Percentiles rank a stretch among this genome's conserved stretches.
phyloP scores from a whole-genome alignment of 2,329 filamentous ascomycete species.

The Cladorrhinum sp. region DNA sequence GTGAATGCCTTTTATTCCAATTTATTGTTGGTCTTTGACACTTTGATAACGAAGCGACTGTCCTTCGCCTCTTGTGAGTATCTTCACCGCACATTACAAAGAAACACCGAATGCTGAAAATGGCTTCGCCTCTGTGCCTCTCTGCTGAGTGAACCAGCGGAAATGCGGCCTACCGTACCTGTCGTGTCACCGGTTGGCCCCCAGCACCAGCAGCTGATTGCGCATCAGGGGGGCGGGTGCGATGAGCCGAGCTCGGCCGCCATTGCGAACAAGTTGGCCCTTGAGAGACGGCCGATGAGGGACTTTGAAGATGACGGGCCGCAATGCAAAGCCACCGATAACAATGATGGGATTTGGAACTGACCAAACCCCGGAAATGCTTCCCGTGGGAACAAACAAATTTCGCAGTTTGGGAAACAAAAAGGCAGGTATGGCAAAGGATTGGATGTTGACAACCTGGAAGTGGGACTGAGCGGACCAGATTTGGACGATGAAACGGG shows the following conservation, averaged over 20 bases:
- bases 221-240: constrained; percentile 4
- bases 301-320: constrained; percentile 6
- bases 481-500: constrained; percentile 25
- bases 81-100: not conserved
- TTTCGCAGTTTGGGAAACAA: constrained; percentile 6
- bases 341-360: not conserved
- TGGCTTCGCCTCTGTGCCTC: not conserved
- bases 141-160: not conserved
- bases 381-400: constrained; percentile 8
- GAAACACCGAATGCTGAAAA: not conserved
- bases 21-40: not conserved
- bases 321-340: not conserved
- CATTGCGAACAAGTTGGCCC: constrained; percentile 1
- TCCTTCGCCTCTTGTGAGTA: not conserved
- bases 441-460: not conserved
- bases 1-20: not conserved
- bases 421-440: constrained; percentile 3
- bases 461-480: constrained; percentile 9
- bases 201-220: constrained; percentile 6
- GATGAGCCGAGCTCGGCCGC: constrained; percentile 4
- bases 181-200: constrained; percentile 8
- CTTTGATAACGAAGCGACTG: not conserved
- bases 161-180: not conserved
- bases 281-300: not conserved
- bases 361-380: constrained; percentile 6